phyloP scores from a whole-genome alignment of 495 filamentous ascomycete genomes.

The Peziza echinospora region DNA sequence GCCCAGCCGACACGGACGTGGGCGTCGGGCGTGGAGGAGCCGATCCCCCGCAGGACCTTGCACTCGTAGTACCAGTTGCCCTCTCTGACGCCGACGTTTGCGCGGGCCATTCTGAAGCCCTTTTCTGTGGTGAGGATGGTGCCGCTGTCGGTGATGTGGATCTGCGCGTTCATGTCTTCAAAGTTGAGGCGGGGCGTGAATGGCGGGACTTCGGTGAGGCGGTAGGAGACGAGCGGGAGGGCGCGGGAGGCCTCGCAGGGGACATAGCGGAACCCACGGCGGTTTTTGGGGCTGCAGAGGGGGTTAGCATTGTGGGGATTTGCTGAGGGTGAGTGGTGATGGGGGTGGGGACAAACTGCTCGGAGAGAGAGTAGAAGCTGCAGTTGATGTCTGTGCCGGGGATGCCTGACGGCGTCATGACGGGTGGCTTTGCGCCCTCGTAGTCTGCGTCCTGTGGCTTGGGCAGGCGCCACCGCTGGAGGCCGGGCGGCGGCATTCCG shows the following conservation, averaged over 20 bases:
- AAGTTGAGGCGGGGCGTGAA: constrained; percentile 67
- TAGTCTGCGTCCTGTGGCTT: constrained; percentile 24
- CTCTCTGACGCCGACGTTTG: constrained; percentile 79
- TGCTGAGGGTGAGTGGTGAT: neutral
- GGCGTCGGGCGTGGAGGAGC: constrained; percentile 21
- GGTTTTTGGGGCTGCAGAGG: constrained; percentile 56
- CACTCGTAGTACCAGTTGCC: constrained; percentile 90
- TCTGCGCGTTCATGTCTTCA: constrained; percentile 67
- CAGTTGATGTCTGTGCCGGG: constrained; percentile 25
- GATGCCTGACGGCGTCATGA: constrained; percentile 33
- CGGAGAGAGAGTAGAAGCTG: constrained; percentile 39
- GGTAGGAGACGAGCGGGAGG: constrained; percentile 73
- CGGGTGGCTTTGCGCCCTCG: constrained; percentile 25
- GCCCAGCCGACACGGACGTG: constrained; percentile 86
- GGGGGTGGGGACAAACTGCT: constrained; percentile 32
- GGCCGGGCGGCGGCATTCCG: constrained; percentile 18
- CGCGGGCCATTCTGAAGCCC: constrained; percentile 62
- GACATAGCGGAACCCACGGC: constrained; percentile 48
- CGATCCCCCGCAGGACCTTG: constrained; percentile 46
- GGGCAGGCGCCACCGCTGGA: constrained; percentile 36
- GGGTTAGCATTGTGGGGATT: constrained; percentile 21
- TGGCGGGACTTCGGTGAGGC: constrained; percentile 66
- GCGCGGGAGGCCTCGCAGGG: constrained; percentile 74
- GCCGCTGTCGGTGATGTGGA: constrained; percentile 41
- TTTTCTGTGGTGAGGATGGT: constrained; percentile 51